Evolutionary conservation across 345 rosid genomes (phyloP).

Genomic region (Lepidium africanum): DNA sequence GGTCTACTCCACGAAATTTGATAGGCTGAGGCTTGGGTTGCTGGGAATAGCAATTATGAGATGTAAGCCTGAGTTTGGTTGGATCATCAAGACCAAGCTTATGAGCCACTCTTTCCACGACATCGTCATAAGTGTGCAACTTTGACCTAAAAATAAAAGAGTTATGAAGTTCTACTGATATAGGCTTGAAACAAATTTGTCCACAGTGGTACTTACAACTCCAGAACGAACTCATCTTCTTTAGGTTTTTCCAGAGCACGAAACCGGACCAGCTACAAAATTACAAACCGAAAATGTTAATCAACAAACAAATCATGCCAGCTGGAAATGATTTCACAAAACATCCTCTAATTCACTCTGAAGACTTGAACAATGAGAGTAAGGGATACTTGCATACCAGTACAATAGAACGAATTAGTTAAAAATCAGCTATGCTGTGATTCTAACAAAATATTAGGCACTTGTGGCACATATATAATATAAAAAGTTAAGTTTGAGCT

Average conservation of each 20-base stretch:
- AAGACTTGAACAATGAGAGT: not conserved
- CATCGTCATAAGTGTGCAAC: slow-evolving; percentile 84
- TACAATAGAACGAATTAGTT: not conserved
- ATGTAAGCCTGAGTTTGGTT: slow-evolving; percentile 82
- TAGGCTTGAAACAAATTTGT: slow-evolving; percentile 4
- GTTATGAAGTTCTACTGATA: not conserved
- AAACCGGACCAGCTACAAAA: slow-evolving; percentile 70
- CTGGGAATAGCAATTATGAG: slow-evolving; percentile 99
- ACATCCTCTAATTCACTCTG: not conserved
- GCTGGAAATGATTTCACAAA: not conserved
- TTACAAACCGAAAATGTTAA: slow-evolving; percentile 9
- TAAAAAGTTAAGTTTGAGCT: not conserved
- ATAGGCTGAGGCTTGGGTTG: slow-evolving; percentile 97
- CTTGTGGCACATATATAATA: not conserved
- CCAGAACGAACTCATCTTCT: slow-evolving; percentile 87
- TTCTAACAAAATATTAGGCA: not conserved
- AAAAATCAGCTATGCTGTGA: not conserved
- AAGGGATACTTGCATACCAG: slow-evolving; percentile 1
- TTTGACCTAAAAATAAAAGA: slow-evolving; percentile 56
- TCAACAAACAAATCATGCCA: not conserved
- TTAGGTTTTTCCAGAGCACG: slow-evolving; percentile 81
- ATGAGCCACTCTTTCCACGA: slow-evolving; percentile 79
- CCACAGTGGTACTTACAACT: slow-evolving; percentile 55
- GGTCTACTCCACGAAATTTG: slow-evolving; percentile 81
- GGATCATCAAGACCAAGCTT: slow-evolving; percentile 83